These are phyloP conservation scores for Candida sakaeoensis DNA, from an alignment of 805 yeast species.

Conservation along the genomic window DNA sequence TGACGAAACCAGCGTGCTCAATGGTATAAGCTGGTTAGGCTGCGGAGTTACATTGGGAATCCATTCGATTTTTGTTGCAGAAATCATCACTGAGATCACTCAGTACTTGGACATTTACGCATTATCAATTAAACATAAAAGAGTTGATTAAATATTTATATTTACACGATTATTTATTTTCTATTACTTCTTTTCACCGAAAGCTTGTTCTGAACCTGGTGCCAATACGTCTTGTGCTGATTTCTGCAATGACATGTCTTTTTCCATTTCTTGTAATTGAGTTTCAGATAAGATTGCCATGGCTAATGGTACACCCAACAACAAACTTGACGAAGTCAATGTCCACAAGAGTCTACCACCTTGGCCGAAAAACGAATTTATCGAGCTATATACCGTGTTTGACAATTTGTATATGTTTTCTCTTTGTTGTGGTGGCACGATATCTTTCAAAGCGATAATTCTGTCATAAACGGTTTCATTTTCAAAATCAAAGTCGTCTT, in stretches of 20 bases:
- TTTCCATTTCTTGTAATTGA: conserved; percentile 91
- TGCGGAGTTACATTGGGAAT: conserved; percentile 63
- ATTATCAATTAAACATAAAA: conserved; percentile 76
- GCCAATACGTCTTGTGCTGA: conserved; percentile 73
- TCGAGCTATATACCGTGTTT: conserved; percentile 19
- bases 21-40: conserved; percentile 61
- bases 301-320: conserved; percentile 90
- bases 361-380: conserved; percentile 48
- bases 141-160: conserved; percentile 25
- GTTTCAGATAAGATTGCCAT: conserved; percentile 88
- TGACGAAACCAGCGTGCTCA: conserved; percentile 40
- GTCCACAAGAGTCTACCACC: conserved; percentile 84
- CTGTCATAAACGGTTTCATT: conserved; percentile 86
- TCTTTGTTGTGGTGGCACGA: conserved; percentile 86
- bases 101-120: conserved; percentile 81
- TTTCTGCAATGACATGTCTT: conserved; percentile 79
- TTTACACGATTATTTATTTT: conserved; percentile 12
- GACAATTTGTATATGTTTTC: conserved; percentile 35
- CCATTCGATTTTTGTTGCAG: conserved; percentile 69
- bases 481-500: conserved; percentile 70
- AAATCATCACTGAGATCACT: conserved; percentile 77
- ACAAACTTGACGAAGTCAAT: conserved; percentile 73
- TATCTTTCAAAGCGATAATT: conserved; percentile 86
- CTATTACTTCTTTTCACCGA: conserved; percentile 25
- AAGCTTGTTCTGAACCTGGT: conserved; percentile 56